Percentiles rank a stretch among this genome's conserved stretches.
Evolutionary conservation across 2,329 filamentous ascomycete genomes (phyloP).

Genomic region (Aspergillus sp.): DNA sequence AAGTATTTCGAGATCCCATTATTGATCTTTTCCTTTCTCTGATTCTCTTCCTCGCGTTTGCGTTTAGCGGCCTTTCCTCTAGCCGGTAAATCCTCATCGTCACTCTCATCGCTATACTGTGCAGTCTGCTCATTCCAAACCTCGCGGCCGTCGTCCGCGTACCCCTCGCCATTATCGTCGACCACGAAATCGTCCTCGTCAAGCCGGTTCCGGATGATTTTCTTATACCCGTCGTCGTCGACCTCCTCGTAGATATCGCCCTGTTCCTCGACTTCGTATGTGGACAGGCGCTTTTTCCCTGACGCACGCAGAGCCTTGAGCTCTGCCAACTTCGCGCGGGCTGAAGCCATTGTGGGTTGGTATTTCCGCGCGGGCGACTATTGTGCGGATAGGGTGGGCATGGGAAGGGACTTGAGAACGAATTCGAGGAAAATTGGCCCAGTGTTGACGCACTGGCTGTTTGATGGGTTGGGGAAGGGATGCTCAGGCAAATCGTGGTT

Average conservation of each 20-base stretch:
- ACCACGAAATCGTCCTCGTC: slow-evolving; percentile 98
- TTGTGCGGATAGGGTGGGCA: background rate
- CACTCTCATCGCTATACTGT: slow-evolving; percentile 59
- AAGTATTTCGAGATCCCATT: slow-evolving; percentile 95
- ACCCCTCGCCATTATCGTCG: slow-evolving; percentile 95
- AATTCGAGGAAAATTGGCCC: background rate
- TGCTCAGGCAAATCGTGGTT: slow-evolving; percentile 3
- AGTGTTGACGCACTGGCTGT: slow-evolving; percentile 6
- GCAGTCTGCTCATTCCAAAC: slow-evolving; percentile 78
- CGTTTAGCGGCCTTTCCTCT: slow-evolving; percentile 71
- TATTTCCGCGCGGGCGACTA: background rate
- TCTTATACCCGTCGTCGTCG: slow-evolving; percentile 96
- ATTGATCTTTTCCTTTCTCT: slow-evolving; percentile 82
- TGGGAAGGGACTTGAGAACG: background rate
- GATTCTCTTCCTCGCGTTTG: slow-evolving; percentile 82
- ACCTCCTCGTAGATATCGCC: slow-evolving; percentile 91
- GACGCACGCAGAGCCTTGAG: slow-evolving; percentile 79
- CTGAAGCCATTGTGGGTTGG: slow-evolving; percentile 30
- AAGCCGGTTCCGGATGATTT: slow-evolving; percentile 82
- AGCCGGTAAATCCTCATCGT: slow-evolving; percentile 71
- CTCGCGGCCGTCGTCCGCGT: slow-evolving; percentile 91
- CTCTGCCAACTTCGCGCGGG: slow-evolving; percentile 59
- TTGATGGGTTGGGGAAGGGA: slow-evolving; percentile 15
- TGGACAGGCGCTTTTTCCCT: slow-evolving; percentile 86
- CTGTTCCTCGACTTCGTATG: slow-evolving; percentile 82